These are phyloP conservation scores for Hibiscus syriacus DNA, from an alignment of 345 rosid genomes.

Conservation along the genomic window DNA sequence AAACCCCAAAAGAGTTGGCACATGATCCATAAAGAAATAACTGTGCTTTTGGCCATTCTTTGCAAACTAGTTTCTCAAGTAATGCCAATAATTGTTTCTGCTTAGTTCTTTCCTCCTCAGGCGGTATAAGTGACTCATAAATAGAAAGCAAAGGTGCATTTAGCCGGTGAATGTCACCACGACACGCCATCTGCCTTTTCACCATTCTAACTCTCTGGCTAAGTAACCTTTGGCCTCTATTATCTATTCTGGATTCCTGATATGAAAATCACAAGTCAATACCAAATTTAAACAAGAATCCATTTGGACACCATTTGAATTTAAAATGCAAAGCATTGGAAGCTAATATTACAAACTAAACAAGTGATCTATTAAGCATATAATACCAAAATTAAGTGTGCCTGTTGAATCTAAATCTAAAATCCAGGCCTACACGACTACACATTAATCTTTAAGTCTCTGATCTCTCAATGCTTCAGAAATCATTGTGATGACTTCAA, in stretches of 20 bases:
- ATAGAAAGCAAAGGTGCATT: slow-evolving; percentile 52
- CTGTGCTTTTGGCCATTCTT: slow-evolving; percentile 87
- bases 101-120: slow-evolving; percentile 71
- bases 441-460: not conserved
- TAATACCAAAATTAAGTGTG: not conserved
- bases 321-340: not conserved
- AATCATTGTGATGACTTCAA: not conserved
- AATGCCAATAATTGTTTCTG: slow-evolving; percentile 64
- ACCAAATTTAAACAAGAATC: slow-evolving; percentile 1
- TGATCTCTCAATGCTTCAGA: not conserved
- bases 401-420: not conserved
- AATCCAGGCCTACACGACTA: not conserved
- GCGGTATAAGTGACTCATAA: slow-evolving; percentile 68
- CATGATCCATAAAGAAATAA: slow-evolving; percentile 90
- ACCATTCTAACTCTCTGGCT: slow-evolving; percentile 61
- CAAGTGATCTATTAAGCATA: not conserved
- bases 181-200: slow-evolving; percentile 46
- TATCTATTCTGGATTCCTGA: slow-evolving; percentile 81
- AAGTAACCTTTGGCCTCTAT: slow-evolving; percentile 58
- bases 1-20: slow-evolving; percentile 89
- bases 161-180: slow-evolving; percentile 53
- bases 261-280: slow-evolving; percentile 12
- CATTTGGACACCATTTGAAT: not conserved
- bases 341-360: not conserved
- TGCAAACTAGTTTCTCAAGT: slow-evolving; percentile 62